Percentiles rank a stretch among this genome's conserved stretches.
These are phyloP conservation scores for Saksenaea oblongispora DNA, from an alignment of 371 early-diverging fungal species.

Conservation along the genomic window DNA sequence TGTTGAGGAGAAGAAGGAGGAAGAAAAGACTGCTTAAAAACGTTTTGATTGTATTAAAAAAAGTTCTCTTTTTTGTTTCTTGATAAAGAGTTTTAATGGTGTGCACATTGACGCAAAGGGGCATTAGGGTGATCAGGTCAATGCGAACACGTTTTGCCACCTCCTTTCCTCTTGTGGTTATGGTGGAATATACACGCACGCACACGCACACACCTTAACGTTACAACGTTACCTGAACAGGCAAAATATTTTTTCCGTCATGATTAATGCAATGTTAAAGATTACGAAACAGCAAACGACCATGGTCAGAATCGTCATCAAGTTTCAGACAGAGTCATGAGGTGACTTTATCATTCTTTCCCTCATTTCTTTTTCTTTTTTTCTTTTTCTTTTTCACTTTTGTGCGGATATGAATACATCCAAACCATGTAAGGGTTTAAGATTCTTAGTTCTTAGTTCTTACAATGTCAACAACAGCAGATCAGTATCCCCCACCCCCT, in stretches of 20 bases:
- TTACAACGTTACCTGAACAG: no score
- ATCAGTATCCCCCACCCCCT: slow-evolving; percentile 9
- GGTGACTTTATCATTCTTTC: background rate
- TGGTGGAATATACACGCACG: no score
- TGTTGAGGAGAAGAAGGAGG: slow-evolving; percentile 45
- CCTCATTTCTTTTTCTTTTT: background rate
- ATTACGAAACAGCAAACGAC: background rate
- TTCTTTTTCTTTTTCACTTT: background rate
- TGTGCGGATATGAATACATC: background rate
- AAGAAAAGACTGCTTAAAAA: slow-evolving; percentile 24
- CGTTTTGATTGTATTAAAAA: slow-evolving; percentile 3
- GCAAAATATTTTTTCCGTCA: background rate
- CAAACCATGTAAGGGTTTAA: background rate
- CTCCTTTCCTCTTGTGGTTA: no score
- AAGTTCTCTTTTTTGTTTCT: background rate
- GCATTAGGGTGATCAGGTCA: no score
- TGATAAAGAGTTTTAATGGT: no score
- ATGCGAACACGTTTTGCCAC: no score
- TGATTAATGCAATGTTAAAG: background rate
- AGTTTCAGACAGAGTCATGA: slow-evolving; percentile 2
- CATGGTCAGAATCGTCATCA: background rate
- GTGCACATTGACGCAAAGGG: no score
- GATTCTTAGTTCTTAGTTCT: background rate
- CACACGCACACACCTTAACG: no score
- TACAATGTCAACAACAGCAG: background rate